Evolutionary conservation across 2,329 filamentous ascomycete species (phyloP), one percentile per base, ranked within the genome.

Genomic region (Penicillium sp.): DNA sequence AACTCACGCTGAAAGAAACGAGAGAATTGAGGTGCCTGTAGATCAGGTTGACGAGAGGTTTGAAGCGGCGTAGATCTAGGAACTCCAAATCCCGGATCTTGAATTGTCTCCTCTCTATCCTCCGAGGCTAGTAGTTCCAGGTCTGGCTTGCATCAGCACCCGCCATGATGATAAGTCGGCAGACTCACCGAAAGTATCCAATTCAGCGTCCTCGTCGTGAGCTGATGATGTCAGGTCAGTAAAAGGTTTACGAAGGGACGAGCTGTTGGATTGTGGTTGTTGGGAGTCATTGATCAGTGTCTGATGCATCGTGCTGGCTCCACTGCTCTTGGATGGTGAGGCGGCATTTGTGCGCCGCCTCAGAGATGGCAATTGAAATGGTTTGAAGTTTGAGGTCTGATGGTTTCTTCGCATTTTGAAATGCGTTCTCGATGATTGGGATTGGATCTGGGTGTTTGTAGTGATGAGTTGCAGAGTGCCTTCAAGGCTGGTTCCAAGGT

Each of bases 101-200:
- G 25, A 31, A 53, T 39, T 27, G 53, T 27, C 15, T 61, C 33
- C 17, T 62, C n/a, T 29, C 57, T 52, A 39, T 62, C 51, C 33
- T 67, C 58, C 35, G 74, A 73, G 17, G 74, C 72, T 19, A 78
- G 62, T 19, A 78, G 52, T 43, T 76, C 75, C 21, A 74, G 65
- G 47, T 78, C 76, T 78, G 4, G 35, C 8, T 10, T 35, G 9
- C 3, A 50, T 63, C 36, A 57, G 56, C 19, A 38, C 17, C 23
- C 15, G 12, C 10, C 15, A 6, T n/a, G 19, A 23, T 3, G 13
- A 33, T 59, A 23, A 51, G 36, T 33, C 13, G 10, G 10, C 21
- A 35, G 13, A 61, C 73, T 63, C 63, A 83, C 82, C 81, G 62
- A 83, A 83, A 3, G 75, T 75, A 71, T 84, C 80, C 13, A 82